Evolutionary conservation across 2,329 filamentous ascomycete genomes (phyloP), one percentile per base, ranked within the genome.

Genomic region (Fusarium chaquense): DNA sequence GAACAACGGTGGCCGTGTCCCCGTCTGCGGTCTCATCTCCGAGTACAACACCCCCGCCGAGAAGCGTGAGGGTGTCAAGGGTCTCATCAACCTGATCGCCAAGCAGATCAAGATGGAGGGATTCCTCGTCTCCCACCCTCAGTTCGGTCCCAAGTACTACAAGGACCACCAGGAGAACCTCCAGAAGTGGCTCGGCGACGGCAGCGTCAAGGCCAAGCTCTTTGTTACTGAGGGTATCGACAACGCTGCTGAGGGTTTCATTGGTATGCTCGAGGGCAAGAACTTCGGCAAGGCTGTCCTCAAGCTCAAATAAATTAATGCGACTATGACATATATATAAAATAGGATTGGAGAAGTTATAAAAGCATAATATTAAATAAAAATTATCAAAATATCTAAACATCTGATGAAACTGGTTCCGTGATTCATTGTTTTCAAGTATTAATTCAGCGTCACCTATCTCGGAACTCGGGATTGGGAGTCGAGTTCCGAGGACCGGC

Each of bases 221-320:
- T 83, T 86, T 73, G 82, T 92, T 61, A 93, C 90, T 1, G 84
- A 90, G 56, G 93, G 93, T 22, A 94, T 97, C 63, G 93, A 97
- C 65, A 89, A 92, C n/a, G 90, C 90, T 1, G 83, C 88, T 8
- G 87, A 94, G 59, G 93, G 91, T 0, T 84, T 97, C 64, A 80
- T 95, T 15, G 91, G 89, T 15, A 89, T 97, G 83, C 84, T 96
- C 57, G 78, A 87, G 75, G 93, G 93, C 49, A 86, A 91, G 80
- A 97, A 97, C 83, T 92, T 94, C 80, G 93, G 93, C 72, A 97
- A 97, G 87, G 91, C 93, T 18, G 87, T 96, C 24, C 76, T 96
- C 74, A 91, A 93, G 83, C 79, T 87, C n/a, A 65, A 52, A 58
- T 68, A 68, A 40, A 46, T 65, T 47, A 54, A 57, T 45, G 30